Base-by-base conservation (phyloP, 2,329 filamentous ascomycete genomes). In the Chrysosporium keratinophilum region DNA sequence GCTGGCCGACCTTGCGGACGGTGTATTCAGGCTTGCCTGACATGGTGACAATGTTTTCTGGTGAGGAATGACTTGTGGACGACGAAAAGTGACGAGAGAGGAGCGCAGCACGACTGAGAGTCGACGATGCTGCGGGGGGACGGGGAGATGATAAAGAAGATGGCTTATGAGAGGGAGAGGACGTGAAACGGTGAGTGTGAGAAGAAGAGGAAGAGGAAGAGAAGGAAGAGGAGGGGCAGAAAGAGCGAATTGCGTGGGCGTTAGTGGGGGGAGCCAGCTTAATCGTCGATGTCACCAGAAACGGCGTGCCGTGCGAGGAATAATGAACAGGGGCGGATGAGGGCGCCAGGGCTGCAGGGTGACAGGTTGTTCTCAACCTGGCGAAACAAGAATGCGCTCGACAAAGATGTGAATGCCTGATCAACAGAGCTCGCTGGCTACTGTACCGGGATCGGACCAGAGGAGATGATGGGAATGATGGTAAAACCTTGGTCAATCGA, bases 1-100 rank as follows among this genome's bases (percentile, higher is more conserved):
- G 82, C 67, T 87, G 83, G 66, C 80, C 93, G 69, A 95, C 79
- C 81, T 94, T 96, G 77, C 90, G 86, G 70, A 86, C 74, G 67
- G 78, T 79, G 78, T 88, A 98, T 60, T 74, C 77, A 64, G 62
- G 61, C 58, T 63, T 62, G 33, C 47, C 47, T 33, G 48, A 69
- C 64, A 58, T 69, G 28, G 70, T 60, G 72, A 69, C 65, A 58
- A 64, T 54, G 37, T 41, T 54, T 50, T 55, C 60, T 52, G 60
- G 55, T 20, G 65, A 58, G 50, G 64, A 55, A 40, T 61, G 59
- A 19, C 60, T 58, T 42, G 67, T 53, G 39, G 68, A 62, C 45
- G 71, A 69, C 59, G 74, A 71, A 63, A 78, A 65, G 61, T 77
- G 76, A 62, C 73, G 69, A 58, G 72, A 68, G 61, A 77, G 65